These are phyloP conservation scores for Didymella sp. DNA, from an alignment of 2,329 filamentous ascomycete species.

Conservation along the genomic window DNA sequence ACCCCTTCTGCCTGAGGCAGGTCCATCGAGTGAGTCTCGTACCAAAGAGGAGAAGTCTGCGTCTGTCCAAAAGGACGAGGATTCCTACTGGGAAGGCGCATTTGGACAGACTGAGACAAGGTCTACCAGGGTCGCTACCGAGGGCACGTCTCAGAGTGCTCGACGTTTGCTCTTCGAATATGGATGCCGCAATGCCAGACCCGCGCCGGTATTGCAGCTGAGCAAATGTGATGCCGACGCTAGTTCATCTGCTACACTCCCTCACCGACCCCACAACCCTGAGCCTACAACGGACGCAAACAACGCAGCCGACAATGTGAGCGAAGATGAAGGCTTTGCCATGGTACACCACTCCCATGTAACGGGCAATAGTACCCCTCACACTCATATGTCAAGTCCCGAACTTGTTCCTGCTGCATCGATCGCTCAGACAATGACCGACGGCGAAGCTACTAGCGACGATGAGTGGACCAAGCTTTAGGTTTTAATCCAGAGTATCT, in stretches of 20 bases:
- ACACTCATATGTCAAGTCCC: slow-evolving; percentile 15
- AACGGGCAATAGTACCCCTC: background rate
- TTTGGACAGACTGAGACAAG: background rate
- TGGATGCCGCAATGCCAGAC: background rate
- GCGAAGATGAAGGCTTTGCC: slow-evolving; percentile 14
- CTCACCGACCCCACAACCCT: background rate
- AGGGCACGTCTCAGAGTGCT: background rate
- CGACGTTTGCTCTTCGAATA: slow-evolving; percentile 3
- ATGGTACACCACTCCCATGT: background rate
- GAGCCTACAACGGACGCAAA: background rate
- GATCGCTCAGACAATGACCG: background rate
- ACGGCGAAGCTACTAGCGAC: background rate
- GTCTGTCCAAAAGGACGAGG: background rate
- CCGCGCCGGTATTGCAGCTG: background rate
- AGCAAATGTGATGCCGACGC: background rate
- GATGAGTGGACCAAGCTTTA: slow-evolving; percentile 7
- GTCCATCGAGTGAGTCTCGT: background rate
- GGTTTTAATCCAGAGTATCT: background rate
- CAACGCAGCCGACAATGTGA: background rate
- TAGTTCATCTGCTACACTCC: background rate
- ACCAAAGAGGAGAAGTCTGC: background rate
- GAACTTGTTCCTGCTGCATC: slow-evolving; percentile 10
- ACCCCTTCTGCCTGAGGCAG: background rate
- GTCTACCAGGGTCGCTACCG: background rate
- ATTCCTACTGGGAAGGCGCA: slow-evolving; percentile 6